Base-by-base conservation (phyloP, 306 rosid species). In the Elaeagnus macrophylla region DNA sequence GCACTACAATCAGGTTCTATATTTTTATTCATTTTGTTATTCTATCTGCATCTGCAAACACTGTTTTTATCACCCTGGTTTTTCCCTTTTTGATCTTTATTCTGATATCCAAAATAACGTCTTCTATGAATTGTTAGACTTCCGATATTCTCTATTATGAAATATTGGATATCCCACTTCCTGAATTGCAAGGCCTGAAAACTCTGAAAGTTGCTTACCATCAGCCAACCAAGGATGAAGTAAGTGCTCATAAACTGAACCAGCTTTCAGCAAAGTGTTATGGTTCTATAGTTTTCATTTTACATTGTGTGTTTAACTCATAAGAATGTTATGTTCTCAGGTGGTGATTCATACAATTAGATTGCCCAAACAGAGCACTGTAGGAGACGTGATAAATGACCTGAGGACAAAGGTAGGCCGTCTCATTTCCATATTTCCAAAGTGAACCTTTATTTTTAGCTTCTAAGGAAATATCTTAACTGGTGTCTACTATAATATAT, bases 211-310 rank as follows among this genome's bases (percentile, higher is more conserved):
- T 88, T 75, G 88, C 94, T 60, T 77, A 79, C 70, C 90, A 84
- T 75, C 85, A 77, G 54, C 77, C 94, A 39, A 74, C 79, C 48
- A 88, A 81, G 71, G 96, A 81, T 73, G 96, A 88, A 76, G 96
- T 88, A 5, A 25, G 32, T 25, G 32, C 32, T 25, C 4, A 25
- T 25, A 25, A 25, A 25, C 32, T 25, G 32, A 25, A 25, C 32
- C 32, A 25, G 4, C 32, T 25, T 25, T 25, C 32, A 25, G 32
- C 32, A 3, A 25, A 25, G 32, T 25, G 32, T 25, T 25, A 0
- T 5, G 4, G 4, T 25, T 25, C 32, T 2, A 25, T 25, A 25
- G 32, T 25, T 25, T 25, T 25, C 4, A 25, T 5, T 25, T 25
- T 25, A 25, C 32, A 25, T 25, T 25, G 2, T 25, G 32, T 25